Evolutionary conservation across 345 rosid species (phyloP).

Genomic region (Viola odorata): DNA sequence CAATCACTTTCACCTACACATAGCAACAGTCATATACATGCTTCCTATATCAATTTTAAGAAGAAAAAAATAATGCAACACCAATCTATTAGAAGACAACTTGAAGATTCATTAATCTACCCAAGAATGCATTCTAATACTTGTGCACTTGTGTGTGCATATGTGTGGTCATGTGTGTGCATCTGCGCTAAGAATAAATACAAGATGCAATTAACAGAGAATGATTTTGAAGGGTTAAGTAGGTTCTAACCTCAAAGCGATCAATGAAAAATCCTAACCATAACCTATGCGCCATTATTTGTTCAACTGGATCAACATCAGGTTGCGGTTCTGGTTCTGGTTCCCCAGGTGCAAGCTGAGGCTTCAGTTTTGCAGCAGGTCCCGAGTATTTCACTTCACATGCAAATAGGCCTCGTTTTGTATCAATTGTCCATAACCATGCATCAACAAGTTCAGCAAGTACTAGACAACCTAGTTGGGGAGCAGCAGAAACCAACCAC

Average conservation of each 20-base stretch:
- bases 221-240: not conserved
- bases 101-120: not conserved
- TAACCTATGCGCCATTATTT: slow-evolving; percentile 89
- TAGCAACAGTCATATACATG: too few species aligned
- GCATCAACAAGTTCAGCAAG: slow-evolving; percentile 99
- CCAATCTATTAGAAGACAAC: not conserved
- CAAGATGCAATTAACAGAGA: not conserved
- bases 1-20: not conserved
- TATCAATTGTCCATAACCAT: slow-evolving; percentile 99
- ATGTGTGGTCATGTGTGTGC: too few species aligned
- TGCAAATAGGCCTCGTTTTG: slow-evolving; percentile 95
- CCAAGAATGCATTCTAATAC: not conserved
- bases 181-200: not conserved
- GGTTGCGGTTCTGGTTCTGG: slow-evolving; percentile 63
- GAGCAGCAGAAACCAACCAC: slow-evolving; percentile 98
- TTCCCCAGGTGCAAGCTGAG: slow-evolving; percentile 93
- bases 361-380: slow-evolving; percentile 92
- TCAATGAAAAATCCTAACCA: slow-evolving; percentile 97
- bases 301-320: slow-evolving; percentile 76
- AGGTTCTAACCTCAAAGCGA: slow-evolving; percentile 81
- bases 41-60: too few species aligned
- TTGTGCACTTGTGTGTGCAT: too few species aligned
- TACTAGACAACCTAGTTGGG: slow-evolving; percentile 84
- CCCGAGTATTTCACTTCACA: slow-evolving; percentile 74
- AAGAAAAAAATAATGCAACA: too few species aligned